These are phyloP conservation scores for Euphorbia pulcherrima DNA, from an alignment of 345 rosid genomes.

Conservation along the genomic window DNA sequence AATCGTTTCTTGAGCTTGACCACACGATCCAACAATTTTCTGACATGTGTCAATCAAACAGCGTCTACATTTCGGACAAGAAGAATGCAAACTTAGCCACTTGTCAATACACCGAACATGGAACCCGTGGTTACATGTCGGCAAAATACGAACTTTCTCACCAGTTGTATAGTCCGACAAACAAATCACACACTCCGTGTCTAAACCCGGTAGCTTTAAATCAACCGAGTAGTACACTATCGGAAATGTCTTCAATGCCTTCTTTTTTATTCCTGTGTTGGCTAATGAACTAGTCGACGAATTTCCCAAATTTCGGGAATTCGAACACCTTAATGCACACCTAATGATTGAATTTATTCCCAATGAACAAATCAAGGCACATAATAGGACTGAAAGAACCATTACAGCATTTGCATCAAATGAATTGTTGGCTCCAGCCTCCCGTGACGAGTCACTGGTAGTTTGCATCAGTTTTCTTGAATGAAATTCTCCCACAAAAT, in stretches of 20 bases:
- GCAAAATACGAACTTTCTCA: slow-evolving; percentile 45
- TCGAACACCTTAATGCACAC: slow-evolving; percentile 37
- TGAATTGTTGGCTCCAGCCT: slow-evolving; percentile 15
- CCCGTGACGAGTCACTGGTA: slow-evolving; percentile 22
- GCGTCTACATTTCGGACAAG: slow-evolving; percentile 67
- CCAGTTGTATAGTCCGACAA: slow-evolving; percentile 40
- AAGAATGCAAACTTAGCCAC: slow-evolving; percentile 61
- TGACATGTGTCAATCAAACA: slow-evolving; percentile 71
- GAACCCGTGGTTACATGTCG: slow-evolving; percentile 66
- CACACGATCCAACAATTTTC: slow-evolving; percentile 53
- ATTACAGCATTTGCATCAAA: slow-evolving; percentile 39
- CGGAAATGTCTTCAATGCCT: slow-evolving; percentile 44
- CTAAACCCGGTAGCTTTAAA: slow-evolving; percentile 38
- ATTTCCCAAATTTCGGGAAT: slow-evolving; percentile 22
- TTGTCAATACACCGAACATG: slow-evolving; percentile 58
- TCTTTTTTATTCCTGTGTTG: slow-evolving; percentile 40
- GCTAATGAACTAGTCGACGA: slow-evolving; percentile 19
- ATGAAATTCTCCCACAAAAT: slow-evolving; percentile 34
- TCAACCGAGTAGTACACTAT: slow-evolving; percentile 39
- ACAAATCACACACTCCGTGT: slow-evolving; percentile 54
- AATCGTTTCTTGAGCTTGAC: slow-evolving; percentile 35
- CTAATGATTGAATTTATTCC: slow-evolving; percentile 46
- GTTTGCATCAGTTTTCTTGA: slow-evolving; percentile 45
- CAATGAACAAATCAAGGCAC: slow-evolving; percentile 45
- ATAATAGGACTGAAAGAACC: slow-evolving; percentile 47